A percentile compares a stretch with the other conserved stretches of the same genome.
These are phyloP conservation scores for Zygoascus ofunaensis DNA, from an alignment of 805 yeast species.

Conservation along the genomic window DNA sequence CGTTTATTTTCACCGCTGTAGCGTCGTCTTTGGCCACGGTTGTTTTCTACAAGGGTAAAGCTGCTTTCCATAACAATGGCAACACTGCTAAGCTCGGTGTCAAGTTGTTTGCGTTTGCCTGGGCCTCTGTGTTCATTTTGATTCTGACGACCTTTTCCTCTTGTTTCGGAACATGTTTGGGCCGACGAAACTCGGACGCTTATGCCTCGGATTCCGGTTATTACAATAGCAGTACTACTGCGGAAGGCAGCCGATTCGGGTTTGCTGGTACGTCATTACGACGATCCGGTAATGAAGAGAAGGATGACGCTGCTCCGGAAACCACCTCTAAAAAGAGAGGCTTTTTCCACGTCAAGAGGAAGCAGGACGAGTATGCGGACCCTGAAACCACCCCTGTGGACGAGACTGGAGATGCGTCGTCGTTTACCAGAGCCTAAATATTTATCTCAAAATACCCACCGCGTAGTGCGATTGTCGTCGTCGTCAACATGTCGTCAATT, in stretches of 20 bases:
- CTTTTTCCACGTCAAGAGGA: slow-evolving; percentile 9
- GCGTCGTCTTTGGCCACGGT: slow-evolving; percentile 72
- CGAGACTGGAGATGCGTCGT: background rate
- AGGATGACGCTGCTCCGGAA: background rate
- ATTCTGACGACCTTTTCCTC: slow-evolving; percentile 22
- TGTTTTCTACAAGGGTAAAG: slow-evolving; percentile 61
- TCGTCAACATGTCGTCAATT: too few relatives aligned
- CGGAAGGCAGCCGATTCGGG: background rate
- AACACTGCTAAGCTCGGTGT: slow-evolving; percentile 24
- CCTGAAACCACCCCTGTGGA: background rate
- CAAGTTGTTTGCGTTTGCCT: slow-evolving; percentile 46
- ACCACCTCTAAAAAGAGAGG: slow-evolving; percentile 6
- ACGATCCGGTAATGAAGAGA: slow-evolving; percentile 5
- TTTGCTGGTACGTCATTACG: slow-evolving; percentile 4
- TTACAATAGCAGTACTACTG: background rate
- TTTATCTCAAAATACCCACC: background rate
- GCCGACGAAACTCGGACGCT: slow-evolving; percentile 3
- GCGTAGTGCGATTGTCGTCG: too few relatives aligned
- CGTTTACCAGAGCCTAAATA: background rate
- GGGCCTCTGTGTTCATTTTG: slow-evolving; percentile 35
- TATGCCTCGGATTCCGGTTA: background rate
- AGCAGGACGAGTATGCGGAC: slow-evolving; percentile 4
- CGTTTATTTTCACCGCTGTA: slow-evolving; percentile 29
- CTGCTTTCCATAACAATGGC: slow-evolving; percentile 48
- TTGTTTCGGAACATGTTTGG: slow-evolving; percentile 18